Base-by-base conservation (phyloP, 2,329 filamentous ascomycete species). In the Onygenales sp. region DNA sequence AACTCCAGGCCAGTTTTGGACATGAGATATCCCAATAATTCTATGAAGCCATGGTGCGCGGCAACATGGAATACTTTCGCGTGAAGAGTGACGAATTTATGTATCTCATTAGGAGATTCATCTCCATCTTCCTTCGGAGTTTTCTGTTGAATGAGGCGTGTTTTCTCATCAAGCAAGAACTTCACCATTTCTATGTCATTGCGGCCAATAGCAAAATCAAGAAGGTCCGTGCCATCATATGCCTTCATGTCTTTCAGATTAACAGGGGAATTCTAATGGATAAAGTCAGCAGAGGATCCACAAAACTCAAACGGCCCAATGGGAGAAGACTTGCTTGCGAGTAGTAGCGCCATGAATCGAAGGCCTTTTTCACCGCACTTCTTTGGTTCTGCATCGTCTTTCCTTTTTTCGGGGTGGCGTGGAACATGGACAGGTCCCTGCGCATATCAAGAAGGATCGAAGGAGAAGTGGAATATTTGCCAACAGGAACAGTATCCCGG, bases 1-100 rank as follows among this genome's bases (percentile, higher is more conserved):
- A 89, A 77, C 1, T 85, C 85, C 2, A 81, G 81, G 2, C 86
- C 86, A 9, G 79, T 80, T 11, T 73, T 72, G 5, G 39, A 43
- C 49, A 51, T 44, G 55, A 86, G 76, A 51, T 82, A 74, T 0
- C 77, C 76, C 3, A 90, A 72, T 38, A 86, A 72, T 33, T 80
- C 71, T 0, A 78, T 77, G 31, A 78, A 78, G 13, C 72, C 70
- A n/a, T 69, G 59, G 5, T 62, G 55, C 33, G 77, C 66, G 0
- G 75, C 72, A 17, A 63, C 56, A 7, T 62, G 33, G 53, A 75
- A 69, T 47, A 68, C 63, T 10, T 38, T 36, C 13, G 54, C 31
- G 9, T 36, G n/a, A 32, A 67, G 44, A 14, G 38, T 46, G 54
- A 59, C 63, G 43, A 65, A 65, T 31, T 50, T 55, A 17, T 54